Conservation (phyloP, 225 moss, liverwort and hornwort genomes). For the Physcomitrium patens region DNA sequence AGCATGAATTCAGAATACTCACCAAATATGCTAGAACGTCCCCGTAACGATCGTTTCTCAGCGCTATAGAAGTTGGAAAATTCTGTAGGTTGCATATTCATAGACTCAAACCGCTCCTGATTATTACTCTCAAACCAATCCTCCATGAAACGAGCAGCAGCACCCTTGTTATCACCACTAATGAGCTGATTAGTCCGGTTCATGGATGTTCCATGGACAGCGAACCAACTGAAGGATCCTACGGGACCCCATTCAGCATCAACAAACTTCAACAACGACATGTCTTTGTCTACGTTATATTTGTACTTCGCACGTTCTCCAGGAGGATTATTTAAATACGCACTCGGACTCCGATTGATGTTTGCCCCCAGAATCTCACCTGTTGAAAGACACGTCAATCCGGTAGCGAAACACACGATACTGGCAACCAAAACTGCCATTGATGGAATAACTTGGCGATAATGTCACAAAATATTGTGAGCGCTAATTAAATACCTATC, state of each 20-base stretch:
- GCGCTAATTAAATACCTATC: background rate
- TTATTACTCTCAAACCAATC: constrained; percentile 70
- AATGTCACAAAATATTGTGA: constrained; percentile 3
- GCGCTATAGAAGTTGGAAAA: constrained; percentile 30
- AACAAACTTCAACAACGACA: constrained; percentile 86
- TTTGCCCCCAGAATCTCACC: constrained; percentile 89
- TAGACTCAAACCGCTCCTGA: constrained; percentile 28
- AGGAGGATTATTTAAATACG: constrained; percentile 83
- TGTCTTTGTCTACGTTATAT: constrained; percentile 85
- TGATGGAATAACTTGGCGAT: background rate
- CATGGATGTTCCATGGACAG: constrained; percentile 99
- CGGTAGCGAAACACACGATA: background rate
- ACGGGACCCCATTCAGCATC: constrained; percentile 95
- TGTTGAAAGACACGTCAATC: constrained; percentile 23
- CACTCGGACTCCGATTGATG: constrained; percentile 97
- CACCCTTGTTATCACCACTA: constrained; percentile 98
- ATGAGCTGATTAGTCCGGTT: constrained; percentile 89
- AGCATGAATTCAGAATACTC: constrained; percentile 22
- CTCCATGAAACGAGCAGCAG: constrained; percentile 97
- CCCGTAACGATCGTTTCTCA: constrained; percentile 42
- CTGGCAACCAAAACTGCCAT: too few relatives aligned
- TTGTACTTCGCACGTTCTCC: constrained; percentile 85
- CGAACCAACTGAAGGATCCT: constrained; percentile 95
- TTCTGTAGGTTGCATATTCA: constrained; percentile 45
- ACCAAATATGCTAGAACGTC: constrained; percentile 56